Evolutionary conservation across 768 basidiomycete species (phyloP).

Genomic region (Astraeus odoratus): DNA sequence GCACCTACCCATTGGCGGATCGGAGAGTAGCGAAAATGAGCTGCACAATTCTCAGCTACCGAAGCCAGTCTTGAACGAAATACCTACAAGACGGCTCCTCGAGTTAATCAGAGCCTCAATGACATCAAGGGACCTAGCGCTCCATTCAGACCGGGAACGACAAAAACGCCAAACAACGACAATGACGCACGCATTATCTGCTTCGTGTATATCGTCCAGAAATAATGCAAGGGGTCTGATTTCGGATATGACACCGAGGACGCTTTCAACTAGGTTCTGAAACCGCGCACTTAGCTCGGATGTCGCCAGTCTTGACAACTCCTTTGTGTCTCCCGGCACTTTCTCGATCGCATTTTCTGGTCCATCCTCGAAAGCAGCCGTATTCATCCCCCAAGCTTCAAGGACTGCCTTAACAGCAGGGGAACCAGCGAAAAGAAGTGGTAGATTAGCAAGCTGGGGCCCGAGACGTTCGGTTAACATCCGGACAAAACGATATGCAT

Average conservation of each 20-base stretch:
- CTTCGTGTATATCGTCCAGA: conserved; percentile 69
- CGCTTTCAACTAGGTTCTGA: conserved; percentile 62
- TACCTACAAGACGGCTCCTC: conserved; percentile 51
- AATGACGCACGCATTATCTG: conserved; percentile 53
- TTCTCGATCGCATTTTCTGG: not conserved
- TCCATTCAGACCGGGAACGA: not conserved
- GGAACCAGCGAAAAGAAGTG: conserved; percentile 63
- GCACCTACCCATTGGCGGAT: conserved; percentile 46
- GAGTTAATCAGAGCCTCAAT: conserved; percentile 59
- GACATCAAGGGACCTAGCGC: conserved; percentile 55
- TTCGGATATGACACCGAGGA: conserved; percentile 63
- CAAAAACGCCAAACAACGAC: not conserved
- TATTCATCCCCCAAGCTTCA: conserved; percentile 43
- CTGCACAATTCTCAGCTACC: conserved; percentile 25
- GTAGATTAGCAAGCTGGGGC: conserved; percentile 62
- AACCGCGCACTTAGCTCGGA: conserved; percentile 62
- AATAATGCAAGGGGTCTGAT: conserved; percentile 66
- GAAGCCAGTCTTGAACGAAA: not conserved
- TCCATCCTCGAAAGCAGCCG: conserved; percentile 45
- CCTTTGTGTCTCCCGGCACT: not conserved
- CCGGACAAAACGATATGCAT: conserved; percentile 58
- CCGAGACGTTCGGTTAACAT: conserved; percentile 55
- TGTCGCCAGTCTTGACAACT: conserved; percentile 36
- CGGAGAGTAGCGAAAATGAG: conserved; percentile 59
- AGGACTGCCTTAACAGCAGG: conserved; percentile 65